Evolutionary conservation across 2,329 filamentous ascomycete genomes (phyloP), one percentile per base, ranked within the genome.

Genomic region (Alternaria alternata): DNA sequence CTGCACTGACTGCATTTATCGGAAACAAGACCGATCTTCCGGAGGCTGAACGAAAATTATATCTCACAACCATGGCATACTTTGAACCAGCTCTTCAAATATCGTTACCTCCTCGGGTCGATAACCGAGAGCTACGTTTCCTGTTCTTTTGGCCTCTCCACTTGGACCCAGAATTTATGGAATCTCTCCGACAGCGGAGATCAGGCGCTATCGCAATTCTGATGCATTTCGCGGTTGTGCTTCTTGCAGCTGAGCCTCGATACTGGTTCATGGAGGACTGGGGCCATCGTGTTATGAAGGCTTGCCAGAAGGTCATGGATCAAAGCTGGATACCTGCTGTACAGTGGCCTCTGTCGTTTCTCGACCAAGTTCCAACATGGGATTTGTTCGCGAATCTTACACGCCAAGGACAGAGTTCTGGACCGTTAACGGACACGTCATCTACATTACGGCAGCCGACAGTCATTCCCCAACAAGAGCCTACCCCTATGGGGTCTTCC

Each of bases 191-290:
- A 6, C 65, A 73, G 38, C 65, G 67, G 22, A 68, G 77, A 16
- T 69, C 78, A 7, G 73, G 71, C 1, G 76, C 78, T 2, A 62
- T 82, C 20, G 71, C 77, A 3, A 59, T 82, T 22, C 56, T 82
- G 14, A 76, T 79, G 44, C 71, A 79, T 53, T 82, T 79, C 57
- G 72, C 75, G 14, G 69, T 78, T 12, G 62, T 79, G 7, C 62
- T 81, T 3, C 69, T 72, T 22, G 67, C 66, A 6, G 66, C 78
- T 6, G 78, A 79, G 55, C 59, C 67, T 67, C 58, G 64, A 12
- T 79, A 75, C 70, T 82, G 71, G 80, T 80, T 79, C 81, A 69
- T 79, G 58, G 57, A 73, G 3, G 75, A 74, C 1, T 77, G 78
- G 75, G 75, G 69, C 18, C 59, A 72, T 38, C 63, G 70, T 20